Evolutionary conservation across 2,329 filamentous ascomycete genomes (phyloP), one percentile per base, ranked within the genome.

Genomic region (Harringtonia aguacate): DNA sequence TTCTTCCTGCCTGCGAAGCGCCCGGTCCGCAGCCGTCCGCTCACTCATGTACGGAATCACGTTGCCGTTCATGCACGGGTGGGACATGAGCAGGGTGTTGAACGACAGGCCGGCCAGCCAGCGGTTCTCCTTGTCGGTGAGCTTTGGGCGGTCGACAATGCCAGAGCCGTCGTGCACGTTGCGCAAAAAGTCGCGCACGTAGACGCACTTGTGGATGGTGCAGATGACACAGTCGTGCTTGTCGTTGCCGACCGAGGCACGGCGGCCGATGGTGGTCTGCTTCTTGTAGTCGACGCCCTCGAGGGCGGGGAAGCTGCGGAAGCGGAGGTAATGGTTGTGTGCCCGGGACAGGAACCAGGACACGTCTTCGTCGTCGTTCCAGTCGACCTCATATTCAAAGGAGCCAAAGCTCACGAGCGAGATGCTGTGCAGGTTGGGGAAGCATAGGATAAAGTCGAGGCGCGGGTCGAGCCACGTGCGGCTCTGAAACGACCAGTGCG

Each of bases 161-260:
- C 27, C 24, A 27, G n/a, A n/a, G n/a, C n/a, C n/a, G 14, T 42
- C 13, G 14, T 34, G 17, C 8, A 14, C 15, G 30, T 43, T 45
- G 10, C 29, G 34, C 33, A 52, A 15, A 8, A 46, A 30, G 4
- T 48, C 45, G 10, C 45, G 44, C 14, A 52, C 44, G 29, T 48
- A 50, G 3, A 45, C 43, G 28, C 51, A 52, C 39, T 51, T 51
- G 46, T 52, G 51, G 22, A 52, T 51, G 0, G 48, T 50, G 31
- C 51, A 52, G 10, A 51, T 51, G 7, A 49, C 51, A n/a, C 51
- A 52, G 17, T 51, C 47, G 46, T 52, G 51, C 27, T 31, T 39
- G 9, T 13, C 33, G 8, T 12, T 36, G 8, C 24, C 28, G 20
- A 39, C 29, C 13, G 21, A 42, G 29, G 42, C 41, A 31, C 40